These are phyloP conservation scores for Aspergillus ustus DNA, from an alignment of 2,329 filamentous ascomycete genomes.

Conservation along the genomic window DNA sequence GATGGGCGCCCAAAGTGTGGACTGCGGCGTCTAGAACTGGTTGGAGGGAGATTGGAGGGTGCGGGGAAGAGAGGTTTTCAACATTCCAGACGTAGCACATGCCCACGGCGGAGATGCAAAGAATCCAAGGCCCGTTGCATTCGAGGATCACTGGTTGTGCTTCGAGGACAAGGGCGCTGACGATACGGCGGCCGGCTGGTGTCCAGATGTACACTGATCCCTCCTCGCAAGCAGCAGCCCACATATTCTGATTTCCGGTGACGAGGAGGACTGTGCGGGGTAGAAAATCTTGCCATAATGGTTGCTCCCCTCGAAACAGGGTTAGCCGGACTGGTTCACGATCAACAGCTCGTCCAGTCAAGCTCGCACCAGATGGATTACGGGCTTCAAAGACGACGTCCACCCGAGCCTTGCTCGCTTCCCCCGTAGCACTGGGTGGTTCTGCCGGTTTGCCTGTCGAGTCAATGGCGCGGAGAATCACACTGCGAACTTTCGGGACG, in stretches of 20 bases:
- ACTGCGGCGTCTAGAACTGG: conserved; percentile 87
- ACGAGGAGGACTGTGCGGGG: conserved; percentile 85
- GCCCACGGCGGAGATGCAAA: conserved; percentile 86
- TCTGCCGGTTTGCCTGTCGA: conserved; percentile 49
- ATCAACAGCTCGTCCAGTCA: conserved; percentile 64
- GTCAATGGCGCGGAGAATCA: conserved; percentile 83
- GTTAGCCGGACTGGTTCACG: conserved; percentile 84
- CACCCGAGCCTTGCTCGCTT: conserved; percentile 59
- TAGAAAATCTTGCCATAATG: conserved; percentile 92
- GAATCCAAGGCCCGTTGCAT: conserved; percentile 83
- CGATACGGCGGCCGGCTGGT: conserved; percentile 80
- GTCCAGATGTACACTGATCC: conserved; percentile 91
- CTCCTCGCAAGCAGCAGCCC: conserved; percentile 92
- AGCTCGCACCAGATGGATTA: conserved; percentile 70
- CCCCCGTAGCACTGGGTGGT: conserved; percentile 40
- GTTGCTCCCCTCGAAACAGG: conserved; percentile 76
- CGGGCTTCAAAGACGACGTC: conserved; percentile 85
- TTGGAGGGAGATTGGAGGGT: conserved; percentile 86
- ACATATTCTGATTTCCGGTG: conserved; percentile 87
- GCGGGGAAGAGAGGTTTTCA: conserved; percentile 77
- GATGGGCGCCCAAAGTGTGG: conserved; percentile 76
- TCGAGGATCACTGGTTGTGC: conserved; percentile 94
- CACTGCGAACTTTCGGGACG: conserved; percentile 81
- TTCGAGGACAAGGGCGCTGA: conserved; percentile 85
- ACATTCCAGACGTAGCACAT: conserved; percentile 95